A percentile compares a stretch with the other conserved stretches of the same genome.
Evolutionary conservation across 805 yeast species (phyloP).

Genomic region (Sugiyamaella americana): DNA sequence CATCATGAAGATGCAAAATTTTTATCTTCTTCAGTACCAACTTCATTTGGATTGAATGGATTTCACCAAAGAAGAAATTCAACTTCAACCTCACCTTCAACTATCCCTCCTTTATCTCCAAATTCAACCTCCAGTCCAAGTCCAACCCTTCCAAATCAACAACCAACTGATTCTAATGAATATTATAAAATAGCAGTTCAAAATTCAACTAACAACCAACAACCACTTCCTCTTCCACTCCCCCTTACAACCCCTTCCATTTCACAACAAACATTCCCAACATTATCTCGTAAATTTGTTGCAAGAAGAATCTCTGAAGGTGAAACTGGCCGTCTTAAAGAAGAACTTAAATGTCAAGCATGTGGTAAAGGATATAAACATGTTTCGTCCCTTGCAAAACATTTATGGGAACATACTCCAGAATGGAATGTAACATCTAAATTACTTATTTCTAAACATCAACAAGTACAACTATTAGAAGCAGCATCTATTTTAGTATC

Average conservation of each 20-base stretch:
- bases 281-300: slow-evolving; percentile 48
- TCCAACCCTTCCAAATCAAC: not conserved
- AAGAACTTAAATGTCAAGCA: slow-evolving; percentile 80
- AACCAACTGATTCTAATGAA: not conserved
- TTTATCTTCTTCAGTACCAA: not conserved
- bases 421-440: slow-evolving; percentile 88
- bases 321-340: slow-evolving; percentile 77
- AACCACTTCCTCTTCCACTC: not conserved
- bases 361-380: slow-evolving; percentile 91
- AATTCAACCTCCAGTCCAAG: not conserved
- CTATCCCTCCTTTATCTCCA: not conserved
- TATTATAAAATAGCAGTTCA: slow-evolving; percentile 9
- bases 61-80: not conserved
- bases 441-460: slow-evolving; percentile 75
- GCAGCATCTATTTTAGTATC: slow-evolving; percentile 68
- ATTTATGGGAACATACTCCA: slow-evolving; percentile 90
- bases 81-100: not conserved
- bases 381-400: slow-evolving; percentile 80
- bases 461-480: slow-evolving; percentile 76
- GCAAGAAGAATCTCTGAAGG: slow-evolving; percentile 82
- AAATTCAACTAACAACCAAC: not conserved
- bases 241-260: not conserved
- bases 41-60: not conserved
- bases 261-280: slow-evolving; percentile 11
- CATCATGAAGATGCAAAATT: not conserved